Conservation (phyloP, 768 basidiomycete species). For the Rhodotorula babjevae region DNA sequence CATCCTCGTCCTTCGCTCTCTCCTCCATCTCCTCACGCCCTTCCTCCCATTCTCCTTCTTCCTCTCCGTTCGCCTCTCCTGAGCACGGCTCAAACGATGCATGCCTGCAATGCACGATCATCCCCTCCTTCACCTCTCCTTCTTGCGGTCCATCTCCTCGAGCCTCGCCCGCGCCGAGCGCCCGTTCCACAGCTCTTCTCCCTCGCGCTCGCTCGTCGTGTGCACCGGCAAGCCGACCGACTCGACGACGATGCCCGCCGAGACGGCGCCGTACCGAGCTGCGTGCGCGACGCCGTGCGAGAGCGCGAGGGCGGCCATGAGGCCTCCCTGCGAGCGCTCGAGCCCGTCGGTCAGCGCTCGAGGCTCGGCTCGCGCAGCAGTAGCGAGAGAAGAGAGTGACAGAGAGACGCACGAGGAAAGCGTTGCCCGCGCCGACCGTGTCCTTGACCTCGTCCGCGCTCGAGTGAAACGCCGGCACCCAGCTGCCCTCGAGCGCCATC, state of each 20-base stretch:
- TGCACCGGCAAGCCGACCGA: conserved; percentile 64
- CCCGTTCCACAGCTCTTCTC: conserved; percentile 59
- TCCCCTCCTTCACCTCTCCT: no score
- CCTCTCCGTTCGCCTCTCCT: no score
- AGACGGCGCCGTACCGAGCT: conserved; percentile 65
- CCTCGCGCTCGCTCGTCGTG: conserved; percentile 23
- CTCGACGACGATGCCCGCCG: conserved; percentile 75
- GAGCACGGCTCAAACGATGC: no score
- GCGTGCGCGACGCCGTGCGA: conserved; percentile 51
- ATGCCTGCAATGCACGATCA: no score
- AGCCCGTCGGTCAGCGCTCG: no score
- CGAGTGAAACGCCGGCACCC: conserved; percentile 72
- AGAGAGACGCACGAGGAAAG: conserved; percentile 65
- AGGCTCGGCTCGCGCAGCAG: no score
- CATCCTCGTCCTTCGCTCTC: no score
- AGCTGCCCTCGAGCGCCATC: conserved; percentile 50
- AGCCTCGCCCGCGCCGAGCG: conserved; percentile 53
- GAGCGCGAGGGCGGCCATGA: conserved; percentile 1
- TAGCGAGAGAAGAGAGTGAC: conserved; percentile 17
- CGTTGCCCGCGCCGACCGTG: conserved; percentile 89
- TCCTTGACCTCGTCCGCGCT: conserved; percentile 59
- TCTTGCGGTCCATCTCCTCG: no score
- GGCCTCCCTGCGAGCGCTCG: not conserved
- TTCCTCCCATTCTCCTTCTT: no score
- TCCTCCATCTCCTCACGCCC: no score